Evolutionary conservation across 2,329 filamentous ascomycete genomes (phyloP).

Genomic region (Anisogramma anomala): DNA sequence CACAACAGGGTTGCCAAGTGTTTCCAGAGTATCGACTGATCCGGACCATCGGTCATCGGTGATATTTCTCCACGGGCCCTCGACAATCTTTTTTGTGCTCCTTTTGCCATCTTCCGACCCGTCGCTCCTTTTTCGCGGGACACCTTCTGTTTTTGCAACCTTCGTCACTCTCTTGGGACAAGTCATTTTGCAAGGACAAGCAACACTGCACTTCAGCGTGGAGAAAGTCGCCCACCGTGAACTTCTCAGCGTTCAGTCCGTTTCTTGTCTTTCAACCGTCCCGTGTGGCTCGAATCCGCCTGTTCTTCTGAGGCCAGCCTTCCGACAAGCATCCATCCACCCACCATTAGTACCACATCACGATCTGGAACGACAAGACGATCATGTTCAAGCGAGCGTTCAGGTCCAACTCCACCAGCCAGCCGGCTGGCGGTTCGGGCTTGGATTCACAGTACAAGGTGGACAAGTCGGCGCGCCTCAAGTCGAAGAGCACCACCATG

Average conservation of each 20-base stretch:
- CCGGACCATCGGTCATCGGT: conserved; percentile 24
- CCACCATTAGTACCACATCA: conserved; percentile 11
- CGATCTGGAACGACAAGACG: conserved; percentile 26
- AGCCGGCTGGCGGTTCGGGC: conserved; percentile 19
- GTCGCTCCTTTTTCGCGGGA: conserved; percentile 24
- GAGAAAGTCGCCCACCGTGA: conserved; percentile 11
- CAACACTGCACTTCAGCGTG: conserved; percentile 7
- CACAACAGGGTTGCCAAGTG: conserved; percentile 47
- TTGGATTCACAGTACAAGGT: conserved; percentile 46
- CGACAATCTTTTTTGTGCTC: conserved; percentile 33
- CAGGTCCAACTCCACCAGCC: conserved; percentile 54
- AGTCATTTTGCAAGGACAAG: conserved; percentile 15
- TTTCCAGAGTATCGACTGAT: conserved; percentile 40
- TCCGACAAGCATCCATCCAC: conserved; percentile 2
- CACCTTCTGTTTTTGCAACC: conserved; percentile 31
- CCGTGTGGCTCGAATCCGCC: conserved; percentile 23
- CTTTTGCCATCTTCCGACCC: conserved; percentile 25
- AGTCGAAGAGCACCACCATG: conserved; percentile 42
- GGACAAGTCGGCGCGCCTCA: conserved; percentile 76
- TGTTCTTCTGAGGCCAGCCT: conserved; percentile 11
- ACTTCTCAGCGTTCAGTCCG: conserved; percentile 27
- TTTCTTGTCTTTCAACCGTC: conserved; percentile 20
- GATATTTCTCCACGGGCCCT: conserved; percentile 45
- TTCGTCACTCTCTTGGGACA: conserved; percentile 41
- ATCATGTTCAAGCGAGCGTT: conserved; percentile 92